These are phyloP conservation scores for Aspergillus calidoustus DNA, from an alignment of 2,329 filamentous ascomycete genomes.

Conservation along the genomic window DNA sequence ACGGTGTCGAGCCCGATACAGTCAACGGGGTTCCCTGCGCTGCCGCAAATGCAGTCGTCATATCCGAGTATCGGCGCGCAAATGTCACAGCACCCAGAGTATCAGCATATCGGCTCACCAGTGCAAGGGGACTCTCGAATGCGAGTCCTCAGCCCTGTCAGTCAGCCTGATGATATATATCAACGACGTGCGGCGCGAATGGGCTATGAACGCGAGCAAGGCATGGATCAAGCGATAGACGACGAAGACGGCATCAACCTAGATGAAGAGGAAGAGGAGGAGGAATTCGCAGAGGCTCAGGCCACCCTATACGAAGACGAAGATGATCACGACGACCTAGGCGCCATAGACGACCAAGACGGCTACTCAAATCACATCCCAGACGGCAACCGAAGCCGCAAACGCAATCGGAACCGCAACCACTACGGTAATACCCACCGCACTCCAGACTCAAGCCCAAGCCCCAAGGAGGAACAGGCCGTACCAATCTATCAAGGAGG, in stretches of 20 bases:
- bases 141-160: slow-evolving; percentile 81
- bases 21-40: slow-evolving; percentile 33
- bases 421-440: slow-evolving; percentile 19
- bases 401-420: slow-evolving; percentile 15
- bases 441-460: slow-evolving; percentile 9
- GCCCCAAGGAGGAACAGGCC: slow-evolving; percentile 18
- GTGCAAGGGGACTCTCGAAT: slow-evolving; percentile 55
- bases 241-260: slow-evolving; percentile 41
- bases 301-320: slow-evolving; percentile 38
- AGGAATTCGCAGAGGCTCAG: slow-evolving; percentile 42
- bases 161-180: slow-evolving; percentile 73
- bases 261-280: slow-evolving; percentile 42
- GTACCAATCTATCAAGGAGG: slow-evolving; percentile 2
- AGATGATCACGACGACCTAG: slow-evolving; percentile 15
- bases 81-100: slow-evolving; percentile 41
- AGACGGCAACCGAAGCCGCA: not conserved
- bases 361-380: slow-evolving; percentile 10
- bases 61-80: slow-evolving; percentile 44
- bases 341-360: slow-evolving; percentile 10
- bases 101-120: slow-evolving; percentile 53
- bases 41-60: slow-evolving; percentile 37
- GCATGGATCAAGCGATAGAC: slow-evolving; percentile 31
- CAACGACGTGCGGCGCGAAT: slow-evolving; percentile 36
- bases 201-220: slow-evolving; percentile 36
- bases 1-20: slow-evolving; percentile 35